Conservation (phyloP, 2,329 filamentous ascomycete genomes). For the Blumeria hordei region DNA sequence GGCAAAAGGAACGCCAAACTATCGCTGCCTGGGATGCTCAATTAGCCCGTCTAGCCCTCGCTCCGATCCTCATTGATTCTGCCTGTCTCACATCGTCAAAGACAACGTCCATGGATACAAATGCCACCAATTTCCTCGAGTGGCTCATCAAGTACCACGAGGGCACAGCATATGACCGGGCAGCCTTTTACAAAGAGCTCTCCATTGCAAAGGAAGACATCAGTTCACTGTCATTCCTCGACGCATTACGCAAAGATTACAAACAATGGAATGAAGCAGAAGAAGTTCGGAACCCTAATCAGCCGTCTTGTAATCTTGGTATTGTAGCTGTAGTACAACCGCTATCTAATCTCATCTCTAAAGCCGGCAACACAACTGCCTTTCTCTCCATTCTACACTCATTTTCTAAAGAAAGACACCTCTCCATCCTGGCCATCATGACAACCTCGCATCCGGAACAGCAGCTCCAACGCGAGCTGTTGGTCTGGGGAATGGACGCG, state of each 20-base stretch:
- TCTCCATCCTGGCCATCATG: slow-evolving; percentile 46
- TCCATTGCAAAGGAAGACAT: slow-evolving; percentile 43
- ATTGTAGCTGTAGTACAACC: slow-evolving; percentile 39
- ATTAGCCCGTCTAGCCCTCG: slow-evolving; percentile 42
- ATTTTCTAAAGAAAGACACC: slow-evolving; percentile 29
- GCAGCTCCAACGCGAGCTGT: slow-evolving; percentile 37
- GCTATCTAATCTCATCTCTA: slow-evolving; percentile 36
- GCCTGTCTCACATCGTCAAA: slow-evolving; percentile 38
- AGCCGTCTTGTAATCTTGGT: slow-evolving; percentile 25
- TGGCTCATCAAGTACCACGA: slow-evolving; percentile 13
- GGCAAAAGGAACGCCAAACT: not conserved
- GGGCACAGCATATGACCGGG: slow-evolving; percentile 23
- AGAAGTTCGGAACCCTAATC: slow-evolving; percentile 12
- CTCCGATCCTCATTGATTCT: slow-evolving; percentile 52
- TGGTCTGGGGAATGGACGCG: slow-evolving; percentile 37
- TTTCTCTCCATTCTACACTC: slow-evolving; percentile 24
- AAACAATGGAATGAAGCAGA: slow-evolving; percentile 46
- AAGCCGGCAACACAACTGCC: slow-evolving; percentile 18
- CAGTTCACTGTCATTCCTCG: slow-evolving; percentile 30
- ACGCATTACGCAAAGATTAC: slow-evolving; percentile 62
- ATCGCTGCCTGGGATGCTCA: slow-evolving; percentile 22
- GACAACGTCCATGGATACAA: slow-evolving; percentile 34
- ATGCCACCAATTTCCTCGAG: slow-evolving; percentile 34
- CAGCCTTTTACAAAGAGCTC: slow-evolving; percentile 33
- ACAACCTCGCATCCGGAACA: slow-evolving; percentile 33